phyloP scores from a whole-genome alignment of 768 basidiomycete species.

The Mycena indigotica region DNA sequence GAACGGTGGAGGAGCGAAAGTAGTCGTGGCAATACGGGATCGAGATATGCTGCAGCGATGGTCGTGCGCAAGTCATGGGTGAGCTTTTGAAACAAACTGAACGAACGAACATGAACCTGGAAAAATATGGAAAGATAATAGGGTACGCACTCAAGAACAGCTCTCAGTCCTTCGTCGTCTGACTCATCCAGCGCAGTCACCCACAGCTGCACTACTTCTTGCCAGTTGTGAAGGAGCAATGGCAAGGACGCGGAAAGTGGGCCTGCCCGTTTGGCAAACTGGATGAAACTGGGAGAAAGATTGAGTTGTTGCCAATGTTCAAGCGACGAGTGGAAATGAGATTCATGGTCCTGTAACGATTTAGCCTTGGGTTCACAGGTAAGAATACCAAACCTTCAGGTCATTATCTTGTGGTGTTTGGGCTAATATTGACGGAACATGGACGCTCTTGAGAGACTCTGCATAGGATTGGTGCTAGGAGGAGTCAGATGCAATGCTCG shows the following conservation, averaged over 20 bases:
- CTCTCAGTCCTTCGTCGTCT: constrained; percentile 72
- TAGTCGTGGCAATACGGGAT: constrained; percentile 53
- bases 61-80: constrained; percentile 81
- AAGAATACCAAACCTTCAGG: constrained; percentile 45
- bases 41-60: constrained; percentile 60
- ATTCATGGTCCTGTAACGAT: constrained; percentile 63
- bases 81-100: constrained; percentile 76
- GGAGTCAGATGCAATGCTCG: background rate
- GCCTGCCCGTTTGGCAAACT: constrained; percentile 64
- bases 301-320: constrained; percentile 81
- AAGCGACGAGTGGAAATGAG: constrained; percentile 75
- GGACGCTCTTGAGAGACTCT: constrained; percentile 66
- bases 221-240: constrained; percentile 78
- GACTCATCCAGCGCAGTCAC: constrained; percentile 53
- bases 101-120: constrained; percentile 9
- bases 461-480: constrained; percentile 74
- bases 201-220: constrained; percentile 69
- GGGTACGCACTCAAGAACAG: constrained; percentile 71
- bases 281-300: constrained; percentile 72
- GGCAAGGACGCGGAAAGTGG: constrained; percentile 75
- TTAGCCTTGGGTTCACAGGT: constrained; percentile 26
- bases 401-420: constrained; percentile 61
- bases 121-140: background rate
- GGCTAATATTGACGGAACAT: constrained; percentile 66
- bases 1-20: constrained; percentile 58